Evolutionary conservation across 2,329 filamentous ascomycete species (phyloP).

Genomic region (Fusarium circinatum): DNA sequence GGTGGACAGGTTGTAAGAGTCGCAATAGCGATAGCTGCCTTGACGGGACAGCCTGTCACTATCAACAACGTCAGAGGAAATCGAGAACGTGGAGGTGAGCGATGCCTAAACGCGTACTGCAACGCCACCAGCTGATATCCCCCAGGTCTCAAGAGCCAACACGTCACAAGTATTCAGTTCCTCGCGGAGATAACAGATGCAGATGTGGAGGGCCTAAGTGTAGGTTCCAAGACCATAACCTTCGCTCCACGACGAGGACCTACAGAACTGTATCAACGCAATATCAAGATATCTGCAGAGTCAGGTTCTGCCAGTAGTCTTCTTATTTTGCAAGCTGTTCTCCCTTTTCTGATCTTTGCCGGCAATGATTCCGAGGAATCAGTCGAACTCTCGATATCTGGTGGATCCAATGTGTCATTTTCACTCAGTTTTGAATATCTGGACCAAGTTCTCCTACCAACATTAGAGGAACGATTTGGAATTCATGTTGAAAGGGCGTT

Average conservation of each 20-base stretch:
- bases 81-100: slow-evolving; percentile 50
- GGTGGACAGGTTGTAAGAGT: slow-evolving; percentile 70
- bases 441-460: slow-evolving; percentile 68
- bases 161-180: slow-evolving; percentile 65
- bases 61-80: slow-evolving; percentile 68
- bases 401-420: slow-evolving; percentile 68
- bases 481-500: slow-evolving; percentile 59
- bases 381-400: slow-evolving; percentile 62
- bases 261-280: slow-evolving; percentile 52
- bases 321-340: slow-evolving; percentile 68
- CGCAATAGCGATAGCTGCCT: slow-evolving; percentile 64
- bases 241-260: slow-evolving; percentile 57
- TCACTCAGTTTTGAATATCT: slow-evolving; percentile 71
- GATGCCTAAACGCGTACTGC: background rate
- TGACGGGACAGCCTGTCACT: slow-evolving; percentile 63
- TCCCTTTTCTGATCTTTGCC: slow-evolving; percentile 68
- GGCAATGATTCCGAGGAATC: slow-evolving; percentile 55
- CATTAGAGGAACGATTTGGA: slow-evolving; percentile 61
- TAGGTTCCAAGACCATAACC: slow-evolving; percentile 62
- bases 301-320: slow-evolving; percentile 64
- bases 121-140: slow-evolving; percentile 4
- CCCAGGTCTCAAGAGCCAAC: slow-evolving; percentile 68
- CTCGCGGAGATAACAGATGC: slow-evolving; percentile 64
- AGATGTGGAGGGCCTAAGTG: slow-evolving; percentile 58
- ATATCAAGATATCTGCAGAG: slow-evolving; percentile 60